Evolutionary conservation across 2,329 filamentous ascomycete species (phyloP).

Genomic region (Endothia cerciana): DNA sequence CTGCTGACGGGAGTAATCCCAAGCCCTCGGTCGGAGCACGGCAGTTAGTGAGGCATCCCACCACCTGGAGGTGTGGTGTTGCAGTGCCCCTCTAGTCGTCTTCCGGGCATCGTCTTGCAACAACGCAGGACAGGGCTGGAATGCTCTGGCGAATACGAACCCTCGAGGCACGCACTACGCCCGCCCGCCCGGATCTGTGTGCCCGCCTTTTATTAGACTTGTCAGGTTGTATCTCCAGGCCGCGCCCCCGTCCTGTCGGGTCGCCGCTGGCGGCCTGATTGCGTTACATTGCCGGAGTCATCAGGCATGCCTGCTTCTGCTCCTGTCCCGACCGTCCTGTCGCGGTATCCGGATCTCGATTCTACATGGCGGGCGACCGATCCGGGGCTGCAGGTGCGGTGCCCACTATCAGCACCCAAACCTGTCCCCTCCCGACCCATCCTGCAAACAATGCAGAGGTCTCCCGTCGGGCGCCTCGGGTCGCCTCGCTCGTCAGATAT

Average conservation of each 20-base stretch:
- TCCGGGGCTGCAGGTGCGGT: neutral
- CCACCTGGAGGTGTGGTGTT: neutral
- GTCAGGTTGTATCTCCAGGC: neutral
- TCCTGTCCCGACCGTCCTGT: neutral
- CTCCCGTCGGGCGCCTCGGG: no score
- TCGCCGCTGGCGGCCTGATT: neutral
- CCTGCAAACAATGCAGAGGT: conserved; percentile 2
- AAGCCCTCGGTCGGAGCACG: no score
- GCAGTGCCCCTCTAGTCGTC: no score
- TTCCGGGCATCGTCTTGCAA: neutral
- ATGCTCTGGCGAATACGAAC: neutral
- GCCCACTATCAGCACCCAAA: conserved; percentile 2
- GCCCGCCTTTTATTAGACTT: neutral
- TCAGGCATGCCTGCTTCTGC: neutral
- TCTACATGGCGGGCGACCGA: neutral
- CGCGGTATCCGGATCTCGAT: conserved; percentile 5
- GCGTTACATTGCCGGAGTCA: conserved; percentile 1
- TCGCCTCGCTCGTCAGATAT: neutral
- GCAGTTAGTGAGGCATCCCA: no score
- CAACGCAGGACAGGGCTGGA: no score
- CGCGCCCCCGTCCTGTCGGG: neutral
- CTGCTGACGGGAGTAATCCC: no score
- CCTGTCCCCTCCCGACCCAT: neutral
- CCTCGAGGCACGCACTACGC: neutral
- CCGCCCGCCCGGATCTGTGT: neutral